Conservation (phyloP, 2,329 filamentous ascomycete species). For the Diplocarpon rosae region DNA sequence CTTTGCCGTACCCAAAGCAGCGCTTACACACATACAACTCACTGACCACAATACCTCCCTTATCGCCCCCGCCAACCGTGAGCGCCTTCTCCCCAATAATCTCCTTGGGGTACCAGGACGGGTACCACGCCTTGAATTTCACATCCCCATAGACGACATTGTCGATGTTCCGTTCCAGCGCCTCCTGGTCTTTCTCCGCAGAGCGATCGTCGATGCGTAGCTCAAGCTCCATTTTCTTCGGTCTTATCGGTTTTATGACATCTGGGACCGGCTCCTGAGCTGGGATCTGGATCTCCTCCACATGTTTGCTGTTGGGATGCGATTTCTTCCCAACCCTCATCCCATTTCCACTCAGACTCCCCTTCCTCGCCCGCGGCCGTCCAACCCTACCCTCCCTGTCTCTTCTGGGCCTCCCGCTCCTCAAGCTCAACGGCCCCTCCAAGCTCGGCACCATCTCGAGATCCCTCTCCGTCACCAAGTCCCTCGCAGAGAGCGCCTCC, state of each 20-base stretch:
- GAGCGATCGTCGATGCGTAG: not conserved
- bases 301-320: not conserved
- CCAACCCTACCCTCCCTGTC: not conserved
- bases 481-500: slow-evolving; percentile 5
- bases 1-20: slow-evolving; percentile 85
- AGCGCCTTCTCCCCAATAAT: slow-evolving; percentile 39
- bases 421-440: slow-evolving; percentile 3
- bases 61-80: slow-evolving; percentile 8
- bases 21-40: slow-evolving; percentile 77
- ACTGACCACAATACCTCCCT: slow-evolving; percentile 38
- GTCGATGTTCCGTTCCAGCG: slow-evolving; percentile 63
- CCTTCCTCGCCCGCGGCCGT: not conserved
- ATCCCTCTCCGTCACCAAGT: slow-evolving; percentile 4
- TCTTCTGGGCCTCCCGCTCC: slow-evolving; percentile 1
- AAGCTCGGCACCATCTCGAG: slow-evolving; percentile 6
- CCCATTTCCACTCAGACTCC: not conserved
- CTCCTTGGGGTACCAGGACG: slow-evolving; percentile 77
- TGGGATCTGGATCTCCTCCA: not conserved
- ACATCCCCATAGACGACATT: slow-evolving; percentile 78
- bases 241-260: not conserved
- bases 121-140: slow-evolving; percentile 84
- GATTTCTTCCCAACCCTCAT: not conserved
- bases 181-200: slow-evolving; percentile 6
- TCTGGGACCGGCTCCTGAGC: not conserved
- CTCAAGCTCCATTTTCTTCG: slow-evolving; percentile 5